Base-by-base conservation (phyloP, 176 grass and related monocot genomes). In the Aegilops umbellulata region DNA sequence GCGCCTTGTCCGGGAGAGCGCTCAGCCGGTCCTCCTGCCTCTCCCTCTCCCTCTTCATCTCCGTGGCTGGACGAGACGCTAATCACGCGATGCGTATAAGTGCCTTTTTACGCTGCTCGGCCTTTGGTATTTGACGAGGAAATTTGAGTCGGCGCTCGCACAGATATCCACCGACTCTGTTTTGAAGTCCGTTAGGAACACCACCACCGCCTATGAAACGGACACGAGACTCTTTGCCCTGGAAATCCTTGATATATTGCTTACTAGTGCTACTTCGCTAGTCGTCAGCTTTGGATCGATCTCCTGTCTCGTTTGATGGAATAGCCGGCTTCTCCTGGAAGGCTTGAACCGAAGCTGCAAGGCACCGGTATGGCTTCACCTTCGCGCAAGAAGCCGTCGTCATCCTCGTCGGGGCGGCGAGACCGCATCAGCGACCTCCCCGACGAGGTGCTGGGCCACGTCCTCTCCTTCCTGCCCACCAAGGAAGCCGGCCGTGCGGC, bases 401-500 rank as follows among this genome's bases (percentile, higher is more conserved):
- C 47, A 51, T 17, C 47, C 47, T 51, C 47, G 14, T 4, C 68
- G 20, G 25, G 61, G 12, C 32, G 19, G 19, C 34, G 25, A 39
- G 68, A 71, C 35, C 68, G 34, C 34, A 35, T 71, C 31, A 71
- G 68, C 20, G 35, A 10, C 31, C 68, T 71, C 35, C 4, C 19
- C 10, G 68, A 71, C 39, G 39, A 2, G 25, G 1, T 76, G 7
- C 73, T 76, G 1, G 73, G 44, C 44, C 24, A 76, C 23, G 14
- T 76, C 73, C 42, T 53, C 73, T 76, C 73, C 25, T 76, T 76
- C 25, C 73, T 76, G 11, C 42, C 73, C 6, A 51, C 3, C 73
- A 76, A 76, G 73, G 73, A 76, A 23, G 73, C 73, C 11, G 73
- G 12, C 7, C 44, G 73, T 44, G 73, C 73, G 15, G 73, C 73